Evolutionary conservation across 2,329 filamentous ascomycete species (phyloP).

Genomic region (Neonectria coccinea): DNA sequence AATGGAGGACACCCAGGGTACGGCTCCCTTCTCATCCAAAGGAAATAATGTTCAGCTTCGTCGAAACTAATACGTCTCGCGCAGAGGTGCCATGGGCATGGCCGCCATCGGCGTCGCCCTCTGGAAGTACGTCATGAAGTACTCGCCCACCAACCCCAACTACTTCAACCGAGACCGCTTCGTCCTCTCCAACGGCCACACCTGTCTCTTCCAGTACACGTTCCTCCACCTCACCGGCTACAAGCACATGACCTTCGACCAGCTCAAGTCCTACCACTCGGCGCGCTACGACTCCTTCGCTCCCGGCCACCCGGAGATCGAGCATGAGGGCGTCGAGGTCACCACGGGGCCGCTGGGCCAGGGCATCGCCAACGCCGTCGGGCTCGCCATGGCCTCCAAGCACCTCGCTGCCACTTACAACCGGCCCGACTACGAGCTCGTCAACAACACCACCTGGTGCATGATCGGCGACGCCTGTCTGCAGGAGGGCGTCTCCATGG

Average conservation of each 20-base stretch:
- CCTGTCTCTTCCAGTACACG: slow-evolving; percentile 65
- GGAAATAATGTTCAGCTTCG: background rate
- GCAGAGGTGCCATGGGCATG: slow-evolving; percentile 66
- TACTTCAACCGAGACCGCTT: slow-evolving; percentile 74
- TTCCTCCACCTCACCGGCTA: slow-evolving; percentile 67
- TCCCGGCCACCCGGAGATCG: slow-evolving; percentile 68
- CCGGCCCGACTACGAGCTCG: slow-evolving; percentile 58
- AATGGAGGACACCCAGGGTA: slow-evolving; percentile 76
- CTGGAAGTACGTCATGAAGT: slow-evolving; percentile 73
- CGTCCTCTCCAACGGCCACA: slow-evolving; percentile 71
- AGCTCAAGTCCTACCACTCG: slow-evolving; percentile 66
- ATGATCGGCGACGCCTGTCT: slow-evolving; percentile 70
- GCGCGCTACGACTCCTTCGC: slow-evolving; percentile 60
- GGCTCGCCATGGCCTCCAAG: slow-evolving; percentile 68
- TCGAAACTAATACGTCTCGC: background rate
- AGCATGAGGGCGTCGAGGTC: slow-evolving; percentile 68
- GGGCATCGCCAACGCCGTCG: slow-evolving; percentile 70
- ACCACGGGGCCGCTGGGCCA: slow-evolving; percentile 71
- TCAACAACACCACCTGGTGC: slow-evolving; percentile 66
- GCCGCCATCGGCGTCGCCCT: slow-evolving; percentile 70
- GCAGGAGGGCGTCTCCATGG: slow-evolving; percentile 68
- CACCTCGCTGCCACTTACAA: slow-evolving; percentile 67
- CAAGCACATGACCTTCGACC: slow-evolving; percentile 66
- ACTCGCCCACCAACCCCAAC: slow-evolving; percentile 64
- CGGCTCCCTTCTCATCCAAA: background rate